Base-by-base conservation (phyloP, 1,284 basidiomycete genomes). In the Phylloporus sp. region DNA sequence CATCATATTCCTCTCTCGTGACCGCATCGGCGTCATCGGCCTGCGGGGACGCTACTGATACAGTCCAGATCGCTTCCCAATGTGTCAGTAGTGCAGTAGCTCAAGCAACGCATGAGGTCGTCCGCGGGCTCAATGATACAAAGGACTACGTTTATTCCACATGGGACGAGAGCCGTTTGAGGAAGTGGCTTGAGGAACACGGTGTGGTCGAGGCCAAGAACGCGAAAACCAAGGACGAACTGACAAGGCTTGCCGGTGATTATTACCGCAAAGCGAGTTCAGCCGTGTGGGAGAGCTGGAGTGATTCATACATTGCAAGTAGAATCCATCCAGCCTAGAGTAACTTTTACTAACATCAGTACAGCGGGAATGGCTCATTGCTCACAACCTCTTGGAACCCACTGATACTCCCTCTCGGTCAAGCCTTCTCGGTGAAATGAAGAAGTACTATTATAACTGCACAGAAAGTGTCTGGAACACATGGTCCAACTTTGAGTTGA, bases 81-180 rank as follows among this genome's bases (percentile, higher is more conserved):
- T 82, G 79, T 47, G 73, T 78, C 18, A 79, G 77, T 11, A 81
- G 75, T 53, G 66, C 76, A 4, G 76, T 73, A 20, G 81, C 84
- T 3, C 82, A 86, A 67, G 84, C 86, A 6, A 87, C 89, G 0
- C 80, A 84, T 49, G 81, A 86, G n/a, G 85, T 84, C 22, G 78
- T 78, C 18, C 81, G 82, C 47, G 81, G 81, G 24, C 76, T 95
- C 46, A 90, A 95, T 62, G 87, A 92, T 66, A 77, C 88, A 37
- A 92, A 88, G 74, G 95, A 98, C 77, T 96, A 95, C 69, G 78
- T 95, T 11, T 96, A 93, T 76, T 94, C 92, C 1, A 86, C 89
- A 3, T 97, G 96, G 96, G 87, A 90, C 64, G 93, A 97, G 70
- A 90, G 84, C 71, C 81, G 84, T 65, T 78, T 94, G 52, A 81